phyloP scores from a whole-genome alignment of 176 grass and related monocot species.

The Urochloa ruziziensis region DNA sequence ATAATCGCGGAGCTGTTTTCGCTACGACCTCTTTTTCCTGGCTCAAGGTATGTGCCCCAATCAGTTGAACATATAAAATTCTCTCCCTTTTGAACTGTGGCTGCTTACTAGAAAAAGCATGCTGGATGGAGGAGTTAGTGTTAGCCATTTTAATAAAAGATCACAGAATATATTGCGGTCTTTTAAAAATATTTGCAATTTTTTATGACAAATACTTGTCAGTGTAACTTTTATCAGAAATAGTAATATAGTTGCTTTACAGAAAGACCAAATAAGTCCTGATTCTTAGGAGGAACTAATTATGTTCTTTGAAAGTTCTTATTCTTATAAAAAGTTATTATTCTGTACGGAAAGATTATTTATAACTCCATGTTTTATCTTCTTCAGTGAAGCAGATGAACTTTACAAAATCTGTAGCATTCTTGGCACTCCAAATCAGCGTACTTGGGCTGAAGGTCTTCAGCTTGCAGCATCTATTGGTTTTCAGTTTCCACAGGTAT shows the following conservation, averaged over 20 bases:
- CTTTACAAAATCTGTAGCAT: constrained; percentile 95
- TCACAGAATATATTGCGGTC: not conserved
- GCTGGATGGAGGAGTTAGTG: not conserved
- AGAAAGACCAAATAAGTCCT: not conserved
- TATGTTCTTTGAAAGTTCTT: not conserved
- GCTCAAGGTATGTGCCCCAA: constrained; percentile 59
- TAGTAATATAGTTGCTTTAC: not conserved
- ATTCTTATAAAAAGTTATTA: not conserved
- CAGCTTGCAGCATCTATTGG: constrained; percentile 69
- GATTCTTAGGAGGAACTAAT: not conserved
- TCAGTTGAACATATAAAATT: not conserved
- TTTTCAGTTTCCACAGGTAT: constrained; percentile 89
- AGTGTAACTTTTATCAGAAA: not conserved
- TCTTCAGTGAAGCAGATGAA: constrained; percentile 80
- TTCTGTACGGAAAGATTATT: not conserved
- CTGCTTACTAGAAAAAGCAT: not conserved
- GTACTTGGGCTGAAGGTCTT: constrained; percentile 84
- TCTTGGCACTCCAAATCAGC: constrained; percentile 74
- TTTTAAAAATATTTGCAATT: not conserved
- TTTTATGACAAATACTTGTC: not conserved
- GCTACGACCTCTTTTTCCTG: constrained; percentile 91
- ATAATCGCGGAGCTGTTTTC: constrained; percentile 97
- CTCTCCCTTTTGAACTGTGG: not conserved
- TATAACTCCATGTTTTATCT: constrained; percentile 17
- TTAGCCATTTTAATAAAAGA: not conserved